Evolutionary conservation across 2,329 filamentous ascomycete species (phyloP).

Genomic region (Sclerotinia subarctica): DNA sequence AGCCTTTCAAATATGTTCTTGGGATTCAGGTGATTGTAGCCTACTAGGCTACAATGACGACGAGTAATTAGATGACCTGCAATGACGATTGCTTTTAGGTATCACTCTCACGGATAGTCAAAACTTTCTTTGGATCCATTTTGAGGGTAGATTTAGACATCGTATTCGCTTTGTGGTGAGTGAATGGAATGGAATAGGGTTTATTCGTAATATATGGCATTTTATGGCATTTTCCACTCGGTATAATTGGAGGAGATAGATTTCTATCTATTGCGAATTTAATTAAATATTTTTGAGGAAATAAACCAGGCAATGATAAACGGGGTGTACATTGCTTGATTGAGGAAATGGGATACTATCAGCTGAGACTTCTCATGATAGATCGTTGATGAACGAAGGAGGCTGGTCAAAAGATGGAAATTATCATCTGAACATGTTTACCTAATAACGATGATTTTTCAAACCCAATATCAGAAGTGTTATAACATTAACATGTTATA

Average conservation of each 20-base stretch:
- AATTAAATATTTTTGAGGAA: neutral
- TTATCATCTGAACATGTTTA: neutral
- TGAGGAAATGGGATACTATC: neutral
- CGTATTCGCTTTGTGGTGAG: neutral
- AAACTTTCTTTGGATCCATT: neutral
- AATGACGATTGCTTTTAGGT: neutral
- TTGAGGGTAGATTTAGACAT: neutral
- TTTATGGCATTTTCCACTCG: neutral
- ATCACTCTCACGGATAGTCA: neutral
- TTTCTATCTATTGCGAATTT: neutral
- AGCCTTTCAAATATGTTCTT: neutral
- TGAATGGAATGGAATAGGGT: neutral
- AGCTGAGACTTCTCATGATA: neutral
- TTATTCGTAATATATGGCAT: too few species aligned
- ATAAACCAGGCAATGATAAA: too few species aligned
- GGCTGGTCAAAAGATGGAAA: neutral
- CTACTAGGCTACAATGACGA: conserved; percentile 8
- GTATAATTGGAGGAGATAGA: neutral
- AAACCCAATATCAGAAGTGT: too few species aligned
- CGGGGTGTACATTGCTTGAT: too few species aligned
- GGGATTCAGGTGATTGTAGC: neutral
- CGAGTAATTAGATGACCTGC: neutral
- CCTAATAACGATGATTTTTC: neutral
- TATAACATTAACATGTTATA: too few species aligned
- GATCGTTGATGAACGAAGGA: neutral